phyloP scores from a whole-genome alignment of 495 filamentous ascomycete species.

The Friedmanniomyces simplex region DNA sequence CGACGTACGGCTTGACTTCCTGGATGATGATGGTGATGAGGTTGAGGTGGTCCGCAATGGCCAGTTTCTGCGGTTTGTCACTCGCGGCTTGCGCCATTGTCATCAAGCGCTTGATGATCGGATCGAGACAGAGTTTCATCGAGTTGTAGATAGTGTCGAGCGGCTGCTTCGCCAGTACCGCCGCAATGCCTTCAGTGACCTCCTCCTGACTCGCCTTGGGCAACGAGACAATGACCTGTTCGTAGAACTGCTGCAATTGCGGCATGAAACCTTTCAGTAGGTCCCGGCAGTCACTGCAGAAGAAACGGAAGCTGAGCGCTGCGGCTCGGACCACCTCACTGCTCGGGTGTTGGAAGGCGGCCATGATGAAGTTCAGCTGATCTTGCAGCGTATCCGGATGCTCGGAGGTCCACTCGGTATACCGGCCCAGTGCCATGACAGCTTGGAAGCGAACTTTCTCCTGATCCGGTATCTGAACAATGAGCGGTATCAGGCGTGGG shows the following conservation, averaged over 20 bases:
- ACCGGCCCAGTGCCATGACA: conserved; percentile 91
- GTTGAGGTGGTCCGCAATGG: conserved; percentile 85
- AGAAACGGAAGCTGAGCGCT: conserved; percentile 90
- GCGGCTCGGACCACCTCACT: conserved; percentile 83
- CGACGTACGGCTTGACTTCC: conserved; percentile 65
- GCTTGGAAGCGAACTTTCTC: conserved; percentile 94
- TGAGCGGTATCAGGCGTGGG: conserved; percentile 77
- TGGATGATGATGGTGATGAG: conserved; percentile 84
- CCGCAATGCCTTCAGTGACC: conserved; percentile 86
- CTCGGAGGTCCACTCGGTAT: conserved; percentile 94
- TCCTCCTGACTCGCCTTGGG: conserved; percentile 84
- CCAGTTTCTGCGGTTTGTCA: conserved; percentile 66
- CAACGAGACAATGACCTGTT: conserved; percentile 73
- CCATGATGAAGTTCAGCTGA: conserved; percentile 89
- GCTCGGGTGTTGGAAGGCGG: conserved; percentile 73
- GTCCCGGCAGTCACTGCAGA: conserved; percentile 86
- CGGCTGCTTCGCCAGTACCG: conserved; percentile 79
- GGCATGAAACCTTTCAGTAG: conserved; percentile 67
- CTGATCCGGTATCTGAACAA: conserved; percentile 89
- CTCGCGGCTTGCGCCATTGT: conserved; percentile 72
- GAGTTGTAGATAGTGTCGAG: conserved; percentile 65
- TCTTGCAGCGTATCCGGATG: conserved; percentile 85
- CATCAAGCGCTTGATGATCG: conserved; percentile 78
- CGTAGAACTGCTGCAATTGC: conserved; percentile 85
- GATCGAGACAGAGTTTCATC: conserved; percentile 89